These are phyloP conservation scores for Coniochaeta ligniaria DNA, from an alignment of 2,329 filamentous ascomycete species.

Conservation along the genomic window DNA sequence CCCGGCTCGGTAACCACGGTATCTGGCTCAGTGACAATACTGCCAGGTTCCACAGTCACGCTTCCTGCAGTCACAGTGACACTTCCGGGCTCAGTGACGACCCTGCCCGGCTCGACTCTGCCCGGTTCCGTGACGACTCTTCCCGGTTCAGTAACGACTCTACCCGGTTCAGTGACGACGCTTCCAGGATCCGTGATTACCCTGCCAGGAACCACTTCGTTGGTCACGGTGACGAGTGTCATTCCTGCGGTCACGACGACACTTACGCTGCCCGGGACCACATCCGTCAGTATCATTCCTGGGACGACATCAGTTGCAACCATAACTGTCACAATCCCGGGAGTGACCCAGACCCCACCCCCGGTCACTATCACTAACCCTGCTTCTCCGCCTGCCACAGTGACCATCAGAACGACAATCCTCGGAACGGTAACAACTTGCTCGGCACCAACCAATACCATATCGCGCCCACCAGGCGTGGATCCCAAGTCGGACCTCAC, in stretches of 20 bases:
- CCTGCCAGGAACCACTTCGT: constrained; percentile 4
- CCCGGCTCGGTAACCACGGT: not conserved
- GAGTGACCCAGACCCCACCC: constrained; percentile 8
- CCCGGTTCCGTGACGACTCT: constrained; percentile 7
- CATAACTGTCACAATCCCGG: constrained; percentile 10
- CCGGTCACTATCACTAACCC: constrained; percentile 15
- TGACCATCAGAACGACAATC: constrained; percentile 24
- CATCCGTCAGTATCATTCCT: constrained; percentile 13
- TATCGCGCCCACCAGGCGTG: constrained; percentile 15
- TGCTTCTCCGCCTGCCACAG: constrained; percentile 12
- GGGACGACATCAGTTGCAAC: constrained; percentile 9
- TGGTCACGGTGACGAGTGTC: constrained; percentile 2
- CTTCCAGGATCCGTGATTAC: constrained; percentile 4
- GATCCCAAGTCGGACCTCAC: constrained; percentile 32
- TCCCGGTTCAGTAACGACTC: constrained; percentile 7
- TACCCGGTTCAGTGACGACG: constrained; percentile 7
- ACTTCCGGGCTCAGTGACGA: not conserved
- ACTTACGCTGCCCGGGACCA: constrained; percentile 12
- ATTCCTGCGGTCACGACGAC: constrained; percentile 18
- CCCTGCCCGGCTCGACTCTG: constrained; percentile 8
- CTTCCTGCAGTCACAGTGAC: not conserved
- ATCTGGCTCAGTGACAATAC: constrained; percentile 3
- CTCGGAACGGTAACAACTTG: constrained; percentile 31
- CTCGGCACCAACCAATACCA: constrained; percentile 31
- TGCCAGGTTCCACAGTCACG: constrained; percentile 7